phyloP scores from a whole-genome alignment of 1,284 basidiomycete genomes.

The Moesziomyces aphidis region DNA sequence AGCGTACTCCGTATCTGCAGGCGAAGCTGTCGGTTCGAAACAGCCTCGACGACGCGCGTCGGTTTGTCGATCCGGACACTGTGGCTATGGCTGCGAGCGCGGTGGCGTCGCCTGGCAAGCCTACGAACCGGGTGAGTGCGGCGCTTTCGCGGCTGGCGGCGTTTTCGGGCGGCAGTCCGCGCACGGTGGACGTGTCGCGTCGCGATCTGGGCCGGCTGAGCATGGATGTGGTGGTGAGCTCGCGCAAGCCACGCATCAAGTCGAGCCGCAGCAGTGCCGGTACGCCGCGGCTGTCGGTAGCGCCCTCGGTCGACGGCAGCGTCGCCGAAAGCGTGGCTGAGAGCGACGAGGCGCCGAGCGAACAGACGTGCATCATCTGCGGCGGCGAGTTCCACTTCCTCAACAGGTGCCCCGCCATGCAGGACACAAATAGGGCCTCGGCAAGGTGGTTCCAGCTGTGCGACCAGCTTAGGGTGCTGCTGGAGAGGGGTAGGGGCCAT shows the following conservation, averaged over 20 bases:
- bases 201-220: slow-evolving; percentile 29
- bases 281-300: slow-evolving; percentile 23
- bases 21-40: slow-evolving; percentile 27
- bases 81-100: neutral
- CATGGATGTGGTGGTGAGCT: slow-evolving; percentile 29
- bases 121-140: slow-evolving; percentile 19
- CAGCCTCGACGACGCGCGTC: slow-evolving; percentile 5
- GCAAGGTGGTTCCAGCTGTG: slow-evolving; percentile 39
- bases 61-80: slow-evolving; percentile 30
- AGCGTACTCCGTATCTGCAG: slow-evolving; percentile 8
- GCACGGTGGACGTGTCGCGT: slow-evolving; percentile 13
- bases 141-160: slow-evolving; percentile 31
- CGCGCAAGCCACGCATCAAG: slow-evolving; percentile 27
- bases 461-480: slow-evolving; percentile 26
- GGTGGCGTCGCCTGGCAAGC: slow-evolving; percentile 6
- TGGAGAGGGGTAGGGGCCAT: slow-evolving; percentile 15
- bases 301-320: slow-evolving; percentile 8
- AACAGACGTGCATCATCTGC: slow-evolving; percentile 45
- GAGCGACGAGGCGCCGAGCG: slow-evolving; percentile 7
- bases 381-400: slow-evolving; percentile 40
- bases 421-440: slow-evolving; percentile 22
- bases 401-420: slow-evolving; percentile 40
- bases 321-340: neutral
- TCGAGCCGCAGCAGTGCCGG: slow-evolving; percentile 21
- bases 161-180: slow-evolving; percentile 26